Percentiles rank a stretch among this genome's conserved stretches.
phyloP scores from a whole-genome alignment of 352 stramenopile genomes.

The Phytophthora pistaciae region DNA sequence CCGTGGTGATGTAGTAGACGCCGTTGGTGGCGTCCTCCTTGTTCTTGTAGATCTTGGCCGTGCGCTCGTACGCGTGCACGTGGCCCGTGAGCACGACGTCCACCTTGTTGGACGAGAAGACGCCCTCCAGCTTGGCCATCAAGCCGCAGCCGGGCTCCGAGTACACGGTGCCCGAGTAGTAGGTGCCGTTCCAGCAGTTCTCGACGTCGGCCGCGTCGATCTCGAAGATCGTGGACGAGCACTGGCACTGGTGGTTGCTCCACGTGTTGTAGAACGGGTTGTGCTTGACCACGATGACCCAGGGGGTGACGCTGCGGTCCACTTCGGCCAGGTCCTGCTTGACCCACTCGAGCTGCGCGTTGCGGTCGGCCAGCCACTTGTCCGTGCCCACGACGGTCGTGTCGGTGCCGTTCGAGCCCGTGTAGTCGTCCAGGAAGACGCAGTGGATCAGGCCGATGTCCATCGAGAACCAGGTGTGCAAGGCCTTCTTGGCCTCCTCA shows the following conservation, averaged over 20 bases:
- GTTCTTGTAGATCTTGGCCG: slow-evolving; percentile 60
- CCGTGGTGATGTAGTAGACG: slow-evolving; percentile 58
- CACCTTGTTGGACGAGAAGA: slow-evolving; percentile 52
- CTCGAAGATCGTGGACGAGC: slow-evolving; percentile 48
- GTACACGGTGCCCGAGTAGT: slow-evolving; percentile 45
- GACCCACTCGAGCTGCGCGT: slow-evolving; percentile 63
- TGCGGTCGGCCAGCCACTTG: slow-evolving; percentile 45
- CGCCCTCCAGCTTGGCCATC: slow-evolving; percentile 51
- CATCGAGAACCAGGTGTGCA: slow-evolving; percentile 61
- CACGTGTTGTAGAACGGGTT: slow-evolving; percentile 77
- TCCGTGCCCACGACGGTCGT: slow-evolving; percentile 49
- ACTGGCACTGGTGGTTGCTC: slow-evolving; percentile 65
- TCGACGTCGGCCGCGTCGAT: slow-evolving; percentile 40
- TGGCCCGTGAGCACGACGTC: slow-evolving; percentile 58
- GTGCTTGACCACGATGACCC: slow-evolving; percentile 85
- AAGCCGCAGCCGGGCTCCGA: slow-evolving; percentile 56
- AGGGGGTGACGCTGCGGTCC: slow-evolving; percentile 78
- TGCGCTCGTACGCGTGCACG: slow-evolving; percentile 62
- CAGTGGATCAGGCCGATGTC: slow-evolving; percentile 66
- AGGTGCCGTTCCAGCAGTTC: slow-evolving; percentile 60
- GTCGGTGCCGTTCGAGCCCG: slow-evolving; percentile 44
- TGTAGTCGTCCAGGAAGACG: slow-evolving; percentile 75
- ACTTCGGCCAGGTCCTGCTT: slow-evolving; percentile 66
- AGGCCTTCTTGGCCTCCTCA: slow-evolving; percentile 39
- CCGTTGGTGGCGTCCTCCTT: slow-evolving; percentile 47